Conservation (phyloP, 257 asterid genomes). For the Fraxinus cuspidata region DNA sequence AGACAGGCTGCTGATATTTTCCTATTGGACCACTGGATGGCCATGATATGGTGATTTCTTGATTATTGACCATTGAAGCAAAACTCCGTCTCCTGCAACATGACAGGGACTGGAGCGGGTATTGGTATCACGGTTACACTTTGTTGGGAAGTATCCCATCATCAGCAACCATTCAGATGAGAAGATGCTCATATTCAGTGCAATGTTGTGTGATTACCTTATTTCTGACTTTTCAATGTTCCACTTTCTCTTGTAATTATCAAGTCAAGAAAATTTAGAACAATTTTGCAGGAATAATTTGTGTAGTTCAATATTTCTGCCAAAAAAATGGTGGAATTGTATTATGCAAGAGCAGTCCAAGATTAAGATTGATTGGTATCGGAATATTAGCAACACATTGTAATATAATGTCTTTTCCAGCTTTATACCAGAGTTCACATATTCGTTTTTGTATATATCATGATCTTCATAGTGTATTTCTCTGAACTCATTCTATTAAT, state of each 20-base stretch:
- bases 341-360: constrained; percentile 53
- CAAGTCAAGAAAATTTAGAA: constrained; percentile 49
- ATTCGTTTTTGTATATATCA: neutral
- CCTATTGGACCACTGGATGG: neutral
- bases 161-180: constrained; percentile 47
- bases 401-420: neutral
- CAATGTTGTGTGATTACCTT: constrained; percentile 86
- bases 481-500: neutral
- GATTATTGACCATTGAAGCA: constrained; percentile 45
- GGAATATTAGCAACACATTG: constrained; percentile 48
- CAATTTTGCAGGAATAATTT: constrained; percentile 78
- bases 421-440: neutral
- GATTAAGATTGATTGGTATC: constrained; percentile 54
- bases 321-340: constrained; percentile 51
- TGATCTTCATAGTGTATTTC: neutral
- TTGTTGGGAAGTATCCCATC: constrained; percentile 33
- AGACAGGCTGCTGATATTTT: constrained; percentile 34
- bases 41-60: constrained; percentile 27
- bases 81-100: constrained; percentile 33
- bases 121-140: constrained; percentile 33
- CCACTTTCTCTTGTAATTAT: constrained; percentile 72
- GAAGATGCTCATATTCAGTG: constrained; percentile 46
- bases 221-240: constrained; percentile 44
- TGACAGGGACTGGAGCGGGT: constrained; percentile 47
- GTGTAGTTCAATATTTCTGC: constrained; percentile 54